These are phyloP conservation scores for Neurospora africana DNA, from an alignment of 495 filamentous ascomycete species.

Conservation along the genomic window DNA sequence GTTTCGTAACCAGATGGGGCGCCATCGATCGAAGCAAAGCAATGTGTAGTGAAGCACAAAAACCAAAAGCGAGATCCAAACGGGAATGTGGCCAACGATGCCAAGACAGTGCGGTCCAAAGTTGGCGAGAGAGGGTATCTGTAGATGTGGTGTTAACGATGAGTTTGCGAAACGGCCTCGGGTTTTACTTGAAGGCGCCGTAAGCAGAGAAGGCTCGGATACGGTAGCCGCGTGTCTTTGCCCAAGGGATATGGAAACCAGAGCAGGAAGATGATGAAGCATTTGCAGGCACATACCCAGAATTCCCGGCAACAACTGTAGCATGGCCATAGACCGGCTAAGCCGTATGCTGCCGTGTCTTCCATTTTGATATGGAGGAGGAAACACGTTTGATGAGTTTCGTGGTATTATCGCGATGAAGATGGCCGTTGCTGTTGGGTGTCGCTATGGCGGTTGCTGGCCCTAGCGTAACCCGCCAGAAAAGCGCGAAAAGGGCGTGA, in stretches of 20 bases:
- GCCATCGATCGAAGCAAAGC: slow-evolving; percentile 10
- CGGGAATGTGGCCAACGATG: slow-evolving; percentile 18
- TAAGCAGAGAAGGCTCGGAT: background rate
- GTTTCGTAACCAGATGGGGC: slow-evolving; percentile 21
- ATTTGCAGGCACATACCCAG: slow-evolving; percentile 12
- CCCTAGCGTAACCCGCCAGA: background rate
- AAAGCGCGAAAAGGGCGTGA: background rate
- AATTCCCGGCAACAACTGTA: slow-evolving; percentile 21
- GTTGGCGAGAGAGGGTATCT: slow-evolving; percentile 20
- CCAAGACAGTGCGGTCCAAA: slow-evolving; percentile 22
- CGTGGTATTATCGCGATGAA: background rate
- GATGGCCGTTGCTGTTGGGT: background rate
- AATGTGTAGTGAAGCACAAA: slow-evolving; percentile 19
- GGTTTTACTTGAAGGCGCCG: background rate
- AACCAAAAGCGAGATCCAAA: slow-evolving; percentile 16
- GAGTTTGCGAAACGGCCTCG: background rate
- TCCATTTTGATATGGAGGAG: background rate
- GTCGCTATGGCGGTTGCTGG: background rate
- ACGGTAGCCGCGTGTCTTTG: background rate
- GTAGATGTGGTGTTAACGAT: background rate
- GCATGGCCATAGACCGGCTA: slow-evolving; percentile 16
- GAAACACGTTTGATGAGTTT: background rate
- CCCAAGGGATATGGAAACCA: background rate
- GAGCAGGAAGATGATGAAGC: background rate
- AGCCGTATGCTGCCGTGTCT: background rate